Conservation (phyloP, 352 stramenopile genomes). For the Globisporangium megalacanthum region DNA sequence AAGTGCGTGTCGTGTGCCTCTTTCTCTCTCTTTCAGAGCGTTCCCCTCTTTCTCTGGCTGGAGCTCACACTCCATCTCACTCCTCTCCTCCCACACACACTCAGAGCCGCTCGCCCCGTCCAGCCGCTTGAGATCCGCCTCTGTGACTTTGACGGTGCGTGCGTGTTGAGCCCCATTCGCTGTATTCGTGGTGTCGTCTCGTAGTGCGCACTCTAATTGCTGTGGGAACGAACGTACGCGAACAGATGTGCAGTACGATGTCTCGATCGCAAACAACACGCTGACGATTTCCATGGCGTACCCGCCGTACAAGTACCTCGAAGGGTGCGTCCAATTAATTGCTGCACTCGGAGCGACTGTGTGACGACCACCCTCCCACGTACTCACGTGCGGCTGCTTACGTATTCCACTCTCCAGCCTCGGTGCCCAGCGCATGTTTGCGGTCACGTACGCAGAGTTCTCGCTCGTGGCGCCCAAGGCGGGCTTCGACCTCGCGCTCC, state of each 20-base stretch:
- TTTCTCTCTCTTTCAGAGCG: background rate
- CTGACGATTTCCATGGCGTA: constrained; percentile 77
- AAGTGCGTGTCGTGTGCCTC: constrained; percentile 35
- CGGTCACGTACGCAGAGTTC: constrained; percentile 70
- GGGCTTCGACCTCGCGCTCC: constrained; percentile 75
- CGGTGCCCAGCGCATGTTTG: constrained; percentile 66
- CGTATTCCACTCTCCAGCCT: constrained; percentile 27
- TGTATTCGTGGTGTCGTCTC: background rate
- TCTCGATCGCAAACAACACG: constrained; percentile 65
- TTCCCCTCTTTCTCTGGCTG: background rate
- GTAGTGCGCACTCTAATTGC: background rate
- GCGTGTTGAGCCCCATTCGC: too few species aligned
- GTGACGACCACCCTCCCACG: constrained; percentile 1
- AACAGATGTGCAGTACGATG: constrained; percentile 77
- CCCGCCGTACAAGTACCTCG: constrained; percentile 63
- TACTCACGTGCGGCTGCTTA: background rate
- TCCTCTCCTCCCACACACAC: background rate
- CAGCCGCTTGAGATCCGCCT: constrained; percentile 71
- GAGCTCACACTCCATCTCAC: background rate
- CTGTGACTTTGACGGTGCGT: constrained; percentile 81
- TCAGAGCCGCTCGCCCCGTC: constrained; percentile 68
- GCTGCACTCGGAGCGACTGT: too few species aligned
- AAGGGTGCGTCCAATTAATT: constrained; percentile 27
- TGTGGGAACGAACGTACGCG: background rate
- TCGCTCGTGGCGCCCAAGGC: constrained; percentile 52